Base-by-base conservation (phyloP, 495 filamentous ascomycete species). In the Penicillium atrosanguineum region DNA sequence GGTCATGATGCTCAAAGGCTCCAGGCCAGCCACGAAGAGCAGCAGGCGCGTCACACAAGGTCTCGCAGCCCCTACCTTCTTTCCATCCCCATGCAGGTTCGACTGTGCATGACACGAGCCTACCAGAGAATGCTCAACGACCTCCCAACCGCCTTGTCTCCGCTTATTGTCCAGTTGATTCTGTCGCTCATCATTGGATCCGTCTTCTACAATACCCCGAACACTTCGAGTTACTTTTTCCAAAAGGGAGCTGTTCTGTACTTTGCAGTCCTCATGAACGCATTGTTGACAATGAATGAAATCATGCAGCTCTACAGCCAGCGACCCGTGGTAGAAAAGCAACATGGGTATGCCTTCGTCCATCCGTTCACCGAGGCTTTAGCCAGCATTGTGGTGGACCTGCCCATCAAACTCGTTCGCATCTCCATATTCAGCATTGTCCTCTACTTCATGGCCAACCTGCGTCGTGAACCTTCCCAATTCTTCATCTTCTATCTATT, bases 151-250 rank as follows among this genome's bases (percentile, higher is more conserved):
- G 84, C 86, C 1, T 51, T 95, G 39, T 81, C 84, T 2, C 74
- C 83, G 16, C 71, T 92, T 7, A 72, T 95, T 48, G 88, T 83
- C 19, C 89, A 93, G 56, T 69, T 81, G 36, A 64, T 83, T 59
- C 82, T 95, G 75, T 78, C 90, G 40, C 72, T 96, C 38, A 86
- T 97, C 62, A 83, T 95, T 62, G 84, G 87, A 23, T 87, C 83
- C 49, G 85, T 95, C 43, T 97, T 92, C 72, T 94, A 85, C 62
- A 80, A 88, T 21, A 57, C 59, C 2, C 66, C 66, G 4, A 48
- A 53, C n/a, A 53, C 45, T 15, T 52, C 59, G 12, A 48, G 28
- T 16, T 61, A 54, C 15, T 71, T 69, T 41, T 69, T 68, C 48
- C 67, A 69, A 48, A 65, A 64, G 39, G 90, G 88, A 21, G 87